These are phyloP conservation scores for Pleurotus pulmonarius DNA, from an alignment of 768 basidiomycete species.

Conservation along the genomic window DNA sequence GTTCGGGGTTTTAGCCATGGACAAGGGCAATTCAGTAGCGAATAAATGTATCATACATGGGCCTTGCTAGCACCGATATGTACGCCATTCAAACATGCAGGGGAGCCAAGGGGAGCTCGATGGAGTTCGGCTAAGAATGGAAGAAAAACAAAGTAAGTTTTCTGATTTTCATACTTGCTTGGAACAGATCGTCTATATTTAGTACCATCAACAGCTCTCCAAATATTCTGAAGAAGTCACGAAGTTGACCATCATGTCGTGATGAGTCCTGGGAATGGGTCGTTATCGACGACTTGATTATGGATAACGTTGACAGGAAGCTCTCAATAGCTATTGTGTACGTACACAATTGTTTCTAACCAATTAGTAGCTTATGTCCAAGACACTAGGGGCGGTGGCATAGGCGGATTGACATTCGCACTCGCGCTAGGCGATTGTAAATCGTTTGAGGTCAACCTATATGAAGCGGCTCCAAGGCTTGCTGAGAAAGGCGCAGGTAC, in stretches of 20 bases:
- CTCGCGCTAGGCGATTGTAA: conserved; percentile 20
- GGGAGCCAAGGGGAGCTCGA: too few species aligned
- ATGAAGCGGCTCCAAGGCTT: conserved; percentile 33
- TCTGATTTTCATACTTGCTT: too few species aligned
- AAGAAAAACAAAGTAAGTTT: too few species aligned
- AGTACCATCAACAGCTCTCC: background rate
- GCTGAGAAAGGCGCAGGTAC: conserved; percentile 36
- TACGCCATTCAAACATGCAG: too few species aligned
- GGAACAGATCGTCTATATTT: background rate
- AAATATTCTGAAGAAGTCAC: background rate
- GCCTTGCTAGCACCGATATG: background rate
- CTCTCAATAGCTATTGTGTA: conserved; percentile 14
- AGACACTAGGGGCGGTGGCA: conserved; percentile 23
- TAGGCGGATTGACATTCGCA: conserved; percentile 24
- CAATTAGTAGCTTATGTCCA: conserved; percentile 3
- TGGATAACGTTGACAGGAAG: background rate
- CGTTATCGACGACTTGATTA: background rate
- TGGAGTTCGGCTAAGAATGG: too few species aligned
- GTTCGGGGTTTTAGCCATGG: conserved; percentile 12
- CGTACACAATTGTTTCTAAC: background rate
- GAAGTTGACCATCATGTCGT: background rate
- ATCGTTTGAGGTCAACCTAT: conserved; percentile 32
- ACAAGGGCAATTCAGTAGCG: conserved; percentile 13
- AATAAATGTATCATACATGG: background rate
- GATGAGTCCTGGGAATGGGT: background rate